Evolutionary conservation across 2,329 filamentous ascomycete species (phyloP).

Genomic region (Ophiosphaerella herpotricha): DNA sequence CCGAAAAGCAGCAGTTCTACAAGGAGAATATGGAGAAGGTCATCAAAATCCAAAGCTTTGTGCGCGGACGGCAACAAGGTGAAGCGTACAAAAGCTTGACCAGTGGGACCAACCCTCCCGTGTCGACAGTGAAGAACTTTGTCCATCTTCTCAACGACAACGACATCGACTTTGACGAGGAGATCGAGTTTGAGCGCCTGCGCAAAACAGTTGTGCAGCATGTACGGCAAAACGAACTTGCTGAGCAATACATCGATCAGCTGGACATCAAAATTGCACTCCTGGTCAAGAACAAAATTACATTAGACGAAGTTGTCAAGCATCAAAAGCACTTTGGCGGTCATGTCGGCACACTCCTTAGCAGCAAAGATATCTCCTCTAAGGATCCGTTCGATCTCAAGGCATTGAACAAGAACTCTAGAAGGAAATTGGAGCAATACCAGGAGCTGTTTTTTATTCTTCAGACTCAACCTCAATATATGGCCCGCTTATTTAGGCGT

Average conservation of each 20-base stretch:
- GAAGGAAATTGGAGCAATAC: constrained; percentile 94
- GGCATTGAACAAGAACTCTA: constrained; percentile 93
- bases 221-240: constrained; percentile 93
- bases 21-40: constrained; percentile 98
- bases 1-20: constrained; percentile 86
- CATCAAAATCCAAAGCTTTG: constrained; percentile 97
- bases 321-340: constrained; percentile 97
- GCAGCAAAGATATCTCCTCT: constrained; percentile 85
- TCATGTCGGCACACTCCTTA: constrained; percentile 80
- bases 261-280: constrained; percentile 98
- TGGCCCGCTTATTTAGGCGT: constrained; percentile 83
- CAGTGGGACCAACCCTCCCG: constrained; percentile 92
- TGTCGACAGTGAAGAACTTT: constrained; percentile 96
- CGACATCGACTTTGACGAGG: constrained; percentile 98
- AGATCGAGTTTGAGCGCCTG: constrained; percentile 90
- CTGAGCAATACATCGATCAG: constrained; percentile 97
- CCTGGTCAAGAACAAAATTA: constrained; percentile 99
- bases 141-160: constrained; percentile 97
- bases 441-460: constrained; percentile 97
- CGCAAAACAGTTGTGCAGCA: constrained; percentile 97
- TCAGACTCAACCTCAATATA: constrained; percentile 94
- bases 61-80: constrained; percentile 91
- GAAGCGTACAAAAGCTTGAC: constrained; percentile 98
- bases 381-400: constrained; percentile 95
- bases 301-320: constrained; percentile 93